A percentile compares a stretch with the other conserved stretches of the same genome.
Evolutionary conservation across 495 filamentous ascomycete species (phyloP).

Genomic region (Cercophora sp.): DNA sequence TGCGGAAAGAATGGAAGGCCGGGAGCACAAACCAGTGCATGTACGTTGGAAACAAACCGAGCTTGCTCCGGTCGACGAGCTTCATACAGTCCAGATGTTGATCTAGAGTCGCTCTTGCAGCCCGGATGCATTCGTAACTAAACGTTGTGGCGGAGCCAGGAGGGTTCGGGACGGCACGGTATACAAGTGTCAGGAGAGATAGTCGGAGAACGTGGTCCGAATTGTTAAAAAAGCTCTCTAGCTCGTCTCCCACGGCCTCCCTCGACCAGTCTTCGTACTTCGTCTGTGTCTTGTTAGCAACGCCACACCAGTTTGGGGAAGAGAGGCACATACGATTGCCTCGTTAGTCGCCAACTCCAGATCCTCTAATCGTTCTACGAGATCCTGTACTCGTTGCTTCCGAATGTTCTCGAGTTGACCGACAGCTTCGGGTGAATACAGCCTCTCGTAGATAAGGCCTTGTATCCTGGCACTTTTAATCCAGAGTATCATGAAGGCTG

Average conservation of each 20-base stretch:
- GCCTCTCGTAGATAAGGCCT: constrained; percentile 18
- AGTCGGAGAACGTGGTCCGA: constrained; percentile 54
- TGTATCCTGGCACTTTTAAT: constrained; percentile 11
- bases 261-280: neutral
- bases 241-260: constrained; percentile 8
- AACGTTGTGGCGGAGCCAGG: constrained; percentile 45
- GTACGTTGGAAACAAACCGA: constrained; percentile 49
- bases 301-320: too few species aligned
- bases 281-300: neutral
- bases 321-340: neutral
- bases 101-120: constrained; percentile 50
- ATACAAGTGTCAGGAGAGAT: constrained; percentile 50
- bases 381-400: neutral
- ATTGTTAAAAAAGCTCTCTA: constrained; percentile 42
- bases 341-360: neutral
- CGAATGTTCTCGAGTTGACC: constrained; percentile 5
- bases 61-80: constrained; percentile 39
- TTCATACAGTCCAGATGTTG: constrained; percentile 49
- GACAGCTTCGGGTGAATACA: constrained; percentile 18
- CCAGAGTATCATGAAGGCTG: constrained; percentile 13
- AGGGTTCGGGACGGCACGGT: constrained; percentile 55
- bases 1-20: neutral
- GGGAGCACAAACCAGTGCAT: constrained; percentile 52
- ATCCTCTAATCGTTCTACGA: constrained; percentile 1
- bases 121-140: constrained; percentile 52